phyloP scores from a whole-genome alignment of 768 basidiomycete species.

The Daedaleopsis nitida region DNA sequence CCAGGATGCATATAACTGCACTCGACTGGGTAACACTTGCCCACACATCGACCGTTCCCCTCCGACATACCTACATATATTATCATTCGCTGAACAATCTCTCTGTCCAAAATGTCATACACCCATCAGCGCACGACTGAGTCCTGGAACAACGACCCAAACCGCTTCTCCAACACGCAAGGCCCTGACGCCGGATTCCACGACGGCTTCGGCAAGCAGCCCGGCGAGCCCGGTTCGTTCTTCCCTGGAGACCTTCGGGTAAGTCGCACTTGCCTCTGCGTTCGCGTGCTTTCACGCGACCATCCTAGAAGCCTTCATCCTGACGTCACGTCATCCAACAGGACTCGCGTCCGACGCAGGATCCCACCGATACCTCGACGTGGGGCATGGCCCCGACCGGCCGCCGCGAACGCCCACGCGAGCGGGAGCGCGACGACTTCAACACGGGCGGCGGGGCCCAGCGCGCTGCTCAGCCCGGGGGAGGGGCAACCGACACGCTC shows the following conservation, averaged over 20 bases:
- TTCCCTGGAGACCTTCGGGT: neutral
- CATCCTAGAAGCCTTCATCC: neutral
- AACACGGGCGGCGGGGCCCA: slow-evolving; percentile 3
- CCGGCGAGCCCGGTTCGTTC: neutral
- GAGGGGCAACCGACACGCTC: neutral
- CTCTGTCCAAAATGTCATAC: slow-evolving; percentile 12
- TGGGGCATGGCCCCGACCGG: neutral
- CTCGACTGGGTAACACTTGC: neutral
- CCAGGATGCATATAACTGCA: neutral
- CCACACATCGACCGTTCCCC: too few species aligned
- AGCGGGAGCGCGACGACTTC: neutral
- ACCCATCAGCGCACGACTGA: slow-evolving; percentile 17
- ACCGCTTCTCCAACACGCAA: slow-evolving; percentile 15
- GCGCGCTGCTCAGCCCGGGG: neutral
- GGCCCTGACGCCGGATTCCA: slow-evolving; percentile 5
- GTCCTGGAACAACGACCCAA: slow-evolving; percentile 23
- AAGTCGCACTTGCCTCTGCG: neutral
- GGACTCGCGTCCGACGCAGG: slow-evolving; percentile 11
- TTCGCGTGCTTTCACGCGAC: neutral
- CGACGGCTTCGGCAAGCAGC: slow-evolving; percentile 5
- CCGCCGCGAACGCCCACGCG: slow-evolving; percentile 2
- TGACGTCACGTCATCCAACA: neutral
- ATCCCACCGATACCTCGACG: slow-evolving; percentile 14
- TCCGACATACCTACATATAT: too few species aligned
- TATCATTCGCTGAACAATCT: neutral